These are phyloP conservation scores for Amoebophrya sp. DNA, from an alignment of 169 alveolate species.

Conservation along the genomic window DNA sequence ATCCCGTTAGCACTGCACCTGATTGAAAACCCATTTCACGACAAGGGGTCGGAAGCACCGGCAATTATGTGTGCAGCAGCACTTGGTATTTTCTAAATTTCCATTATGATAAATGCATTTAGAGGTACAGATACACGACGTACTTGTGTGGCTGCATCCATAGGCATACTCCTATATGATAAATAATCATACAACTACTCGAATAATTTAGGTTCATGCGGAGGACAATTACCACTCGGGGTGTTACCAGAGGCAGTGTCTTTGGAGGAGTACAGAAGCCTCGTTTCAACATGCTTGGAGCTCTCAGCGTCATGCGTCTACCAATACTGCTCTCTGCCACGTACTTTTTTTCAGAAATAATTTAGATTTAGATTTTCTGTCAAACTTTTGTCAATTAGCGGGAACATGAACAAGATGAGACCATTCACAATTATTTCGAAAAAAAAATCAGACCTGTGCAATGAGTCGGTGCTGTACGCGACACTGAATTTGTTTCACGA, in stretches of 20 bases:
- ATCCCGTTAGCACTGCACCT: not conserved
- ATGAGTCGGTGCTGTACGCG: constrained; percentile 5
- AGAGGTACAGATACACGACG: too few relatives aligned
- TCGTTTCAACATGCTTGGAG: not conserved
- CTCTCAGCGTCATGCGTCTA: not conserved
- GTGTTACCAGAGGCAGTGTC: not conserved
- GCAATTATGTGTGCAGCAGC: too few relatives aligned
- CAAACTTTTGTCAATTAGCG: too few relatives aligned
- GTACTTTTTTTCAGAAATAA: too few relatives aligned
- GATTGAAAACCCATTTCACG: not conserved
- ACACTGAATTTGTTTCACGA: not conserved
- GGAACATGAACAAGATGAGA: too few relatives aligned
- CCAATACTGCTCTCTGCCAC: not conserved
- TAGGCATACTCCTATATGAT: too few relatives aligned
- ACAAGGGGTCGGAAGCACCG: too few relatives aligned
- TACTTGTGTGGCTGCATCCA: too few relatives aligned
- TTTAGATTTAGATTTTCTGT: too few relatives aligned
- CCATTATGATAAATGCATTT: too few relatives aligned
- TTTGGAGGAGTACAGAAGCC: not conserved
- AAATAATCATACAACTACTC: not conserved
- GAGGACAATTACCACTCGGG: not conserved
- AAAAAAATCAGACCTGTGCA: not conserved
- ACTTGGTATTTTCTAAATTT: too few relatives aligned
- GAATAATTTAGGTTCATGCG: not conserved
- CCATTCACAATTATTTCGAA: too few relatives aligned